These are phyloP conservation scores for Colletotrichum sansevieriae DNA, from an alignment of 2,329 filamentous ascomycete genomes.

Conservation along the genomic window DNA sequence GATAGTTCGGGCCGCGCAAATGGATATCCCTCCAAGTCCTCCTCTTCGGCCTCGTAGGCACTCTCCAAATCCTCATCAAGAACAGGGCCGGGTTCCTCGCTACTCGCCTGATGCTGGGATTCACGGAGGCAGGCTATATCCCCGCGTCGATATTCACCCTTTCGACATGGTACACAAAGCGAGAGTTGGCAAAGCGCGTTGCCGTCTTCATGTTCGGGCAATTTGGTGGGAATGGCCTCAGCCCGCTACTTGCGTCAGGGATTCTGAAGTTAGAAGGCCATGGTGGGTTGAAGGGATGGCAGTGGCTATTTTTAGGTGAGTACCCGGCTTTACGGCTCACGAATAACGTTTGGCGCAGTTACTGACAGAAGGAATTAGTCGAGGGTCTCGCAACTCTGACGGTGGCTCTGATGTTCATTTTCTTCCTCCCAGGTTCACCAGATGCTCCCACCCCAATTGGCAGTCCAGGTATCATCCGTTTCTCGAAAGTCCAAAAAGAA, in stretches of 20 bases:
- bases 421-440: constrained; percentile 59
- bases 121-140: constrained; percentile 65
- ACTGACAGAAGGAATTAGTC: constrained; percentile 47
- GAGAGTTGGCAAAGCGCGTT: constrained; percentile 60
- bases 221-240: constrained; percentile 64
- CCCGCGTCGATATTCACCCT: constrained; percentile 64
- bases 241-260: constrained; percentile 61
- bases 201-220: constrained; percentile 67
- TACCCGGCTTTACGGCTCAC: constrained; percentile 16
- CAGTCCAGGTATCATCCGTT: constrained; percentile 54
- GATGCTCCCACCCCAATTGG: constrained; percentile 55
- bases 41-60: constrained; percentile 61
- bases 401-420: constrained; percentile 54
- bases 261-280: constrained; percentile 59
- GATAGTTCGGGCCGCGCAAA: constrained; percentile 57
- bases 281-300: constrained; percentile 60
- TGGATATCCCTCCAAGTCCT: constrained; percentile 65
- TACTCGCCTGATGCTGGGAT: constrained; percentile 58
- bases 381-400: constrained; percentile 59
- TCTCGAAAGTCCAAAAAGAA: constrained; percentile 50
- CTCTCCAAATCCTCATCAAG: constrained; percentile 57
- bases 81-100: constrained; percentile 60
- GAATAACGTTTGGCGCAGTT: neutral
- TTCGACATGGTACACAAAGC: constrained; percentile 63
- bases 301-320: constrained; percentile 63